Evolutionary conservation across 1,139 yeast genomes (phyloP), one percentile per base, ranked within the genome.

Genomic region (Scheffersomyces illinoinensis): DNA sequence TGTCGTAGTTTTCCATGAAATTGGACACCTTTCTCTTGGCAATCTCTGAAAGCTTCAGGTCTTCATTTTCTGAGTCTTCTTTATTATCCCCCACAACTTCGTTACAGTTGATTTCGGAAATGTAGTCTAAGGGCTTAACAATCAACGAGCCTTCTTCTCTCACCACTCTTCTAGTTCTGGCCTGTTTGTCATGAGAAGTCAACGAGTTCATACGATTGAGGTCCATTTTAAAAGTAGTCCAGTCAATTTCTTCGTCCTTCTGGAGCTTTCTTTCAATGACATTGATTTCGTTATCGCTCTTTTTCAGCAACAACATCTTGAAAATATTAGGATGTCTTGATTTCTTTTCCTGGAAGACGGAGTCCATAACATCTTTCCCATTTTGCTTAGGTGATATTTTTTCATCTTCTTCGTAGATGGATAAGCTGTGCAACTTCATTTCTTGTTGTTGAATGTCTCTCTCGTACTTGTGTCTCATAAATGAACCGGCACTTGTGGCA

Each of bases 401-500:
- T 39, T 17, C 52, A n/a, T 12, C 24, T 18, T 62, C 66, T 20
- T 71, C 73, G 24, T 64, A 61, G 7, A 74, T 56, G 4, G 69
- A 58, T 54, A 75, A 53, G 6, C 64, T 64, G 26, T 66, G 66
- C 68, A 72, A 61, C 54, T 68, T 65, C 6, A 63, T 61, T 61
- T 66, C 79, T 55, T 67, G 69, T 26, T 56, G 60, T 53, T 70
- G 69, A 53, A 72, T 61, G 56, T 76, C 79, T 64, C 78, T 78
- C 61, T 86, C 86, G 69, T 76, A 79, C 67, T 85, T 87, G 69
- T 91, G 95, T 67, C 96, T 83, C 57, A 87, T 85, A 62, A 87
- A 86, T 14, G 96, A 90, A 0, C 96, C 97, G 2, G 97, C 97
- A 66, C 96, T 89, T 0, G 97, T 91, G 4, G 97, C 97, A 76